phyloP scores from a whole-genome alignment of 208 protist species.

The Wallacemonas sp. region DNA sequence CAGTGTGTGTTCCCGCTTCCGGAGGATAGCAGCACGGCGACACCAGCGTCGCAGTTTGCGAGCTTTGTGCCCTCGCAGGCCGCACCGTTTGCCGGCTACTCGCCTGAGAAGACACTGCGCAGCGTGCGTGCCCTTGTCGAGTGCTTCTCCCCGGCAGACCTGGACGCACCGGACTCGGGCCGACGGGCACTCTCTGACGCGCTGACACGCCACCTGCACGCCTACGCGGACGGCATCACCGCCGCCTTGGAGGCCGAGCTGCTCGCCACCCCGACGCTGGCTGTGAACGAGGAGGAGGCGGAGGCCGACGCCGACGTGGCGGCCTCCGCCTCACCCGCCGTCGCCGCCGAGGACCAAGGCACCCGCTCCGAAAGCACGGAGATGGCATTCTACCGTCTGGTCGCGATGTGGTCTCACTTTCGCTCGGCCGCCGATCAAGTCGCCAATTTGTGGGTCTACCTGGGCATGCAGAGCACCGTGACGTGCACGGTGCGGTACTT shows the following conservation, averaged over 20 bases:
- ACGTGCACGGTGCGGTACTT: conserved; percentile 24
- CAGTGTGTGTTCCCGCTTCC: conserved; percentile 31
- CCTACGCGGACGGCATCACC: conserved; percentile 30
- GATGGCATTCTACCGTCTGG: conserved; percentile 33
- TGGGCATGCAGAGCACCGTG: conserved; percentile 45
- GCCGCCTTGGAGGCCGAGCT: conserved; percentile 14
- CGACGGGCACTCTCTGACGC: conserved; percentile 23
- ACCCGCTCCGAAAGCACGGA: not conserved
- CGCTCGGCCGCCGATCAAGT: conserved; percentile 44
- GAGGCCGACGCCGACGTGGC: not conserved
- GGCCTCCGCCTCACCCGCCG: conserved; percentile 10
- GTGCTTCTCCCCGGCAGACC: not conserved
- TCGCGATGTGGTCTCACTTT: conserved; percentile 45
- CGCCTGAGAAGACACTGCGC: conserved; percentile 44
- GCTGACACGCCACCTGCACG: conserved; percentile 29
- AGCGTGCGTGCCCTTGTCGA: conserved; percentile 62
- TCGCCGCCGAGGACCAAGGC: not conserved
- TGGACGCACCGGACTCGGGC: conserved; percentile 14
- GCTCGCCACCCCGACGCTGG: not conserved
- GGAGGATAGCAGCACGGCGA: not conserved
- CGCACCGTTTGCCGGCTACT: conserved; percentile 47
- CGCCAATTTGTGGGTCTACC: conserved; percentile 55
- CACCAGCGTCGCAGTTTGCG: not conserved
- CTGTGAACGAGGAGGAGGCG: not conserved
- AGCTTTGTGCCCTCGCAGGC: conserved; percentile 7